Base-by-base conservation (phyloP, 305 asterid genomes). In the Solanum hybrid region DNA sequence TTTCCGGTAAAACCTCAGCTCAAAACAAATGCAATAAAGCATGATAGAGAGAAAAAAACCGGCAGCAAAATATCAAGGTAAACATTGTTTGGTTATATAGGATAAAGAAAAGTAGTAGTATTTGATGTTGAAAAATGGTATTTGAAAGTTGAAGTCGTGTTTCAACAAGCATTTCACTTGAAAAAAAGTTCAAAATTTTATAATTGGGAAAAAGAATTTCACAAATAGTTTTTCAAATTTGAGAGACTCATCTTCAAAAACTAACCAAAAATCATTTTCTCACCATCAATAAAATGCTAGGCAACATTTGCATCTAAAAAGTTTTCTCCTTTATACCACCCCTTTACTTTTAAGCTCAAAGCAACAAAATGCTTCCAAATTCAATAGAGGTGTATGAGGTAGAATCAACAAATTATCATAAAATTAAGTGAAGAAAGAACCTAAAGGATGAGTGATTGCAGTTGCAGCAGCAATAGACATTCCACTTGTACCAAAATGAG, bases 401-500 rank as follows among this genome's bases (percentile, higher is more conserved):
- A 46, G 27, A 82, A 42, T 82, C 87, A 29, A 46, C 56, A 51
- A 31, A 84, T 11, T 22, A 60, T 32, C 51, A 85, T 32, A 56
- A 22, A 60, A 85, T 60, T 85, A 60, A 85, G 88, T 85, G 12
- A 85, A 85, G 77, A 60, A 85, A 60, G 20, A 90, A 97, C 99
- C 99, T 95, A 97, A 91, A 91, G 99, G 99, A 91, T 97, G 99
- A 38, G 99, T 97, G 87, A 95, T 85, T 87, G 91, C 97, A 38
- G 99, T 97, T 29, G 99, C 98, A 60, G 96, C 93, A 90, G 99
- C 99, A 91, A 97, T 98, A 66, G 99, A 94, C 86, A 94, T 73
- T 89, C 99, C 99, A 88, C 97, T 96, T 66, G 98, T 95, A 46
- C 98, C 98, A 89, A 97, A 97, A 91, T 96, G 99, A 88, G 92